Evolutionary conservation across 2,329 filamentous ascomycete genomes (phyloP), one percentile per base, ranked within the genome.

Genomic region (Lecanicillium sp.): DNA sequence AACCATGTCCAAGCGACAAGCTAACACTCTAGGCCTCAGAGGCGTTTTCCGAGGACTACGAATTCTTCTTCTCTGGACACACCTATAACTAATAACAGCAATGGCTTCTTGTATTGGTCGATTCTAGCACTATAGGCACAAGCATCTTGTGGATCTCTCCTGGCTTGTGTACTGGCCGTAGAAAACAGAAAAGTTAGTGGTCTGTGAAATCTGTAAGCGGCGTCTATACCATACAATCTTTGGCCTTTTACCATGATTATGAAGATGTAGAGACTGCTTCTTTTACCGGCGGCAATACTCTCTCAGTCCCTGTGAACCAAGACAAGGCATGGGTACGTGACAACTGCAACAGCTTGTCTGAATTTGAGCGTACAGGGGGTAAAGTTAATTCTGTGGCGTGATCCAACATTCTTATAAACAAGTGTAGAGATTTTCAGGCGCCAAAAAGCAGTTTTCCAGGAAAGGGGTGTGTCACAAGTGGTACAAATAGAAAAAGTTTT

Each of bases 401-500:
- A 13, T 33, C 45, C n/a, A 11, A 14, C 13, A n/a, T 25, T 4
- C 41, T 47, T 16, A n/a, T 45, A 5, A 41, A 47, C 20, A 18
- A 15, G 5, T 40, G 38, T 14, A 43, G 45, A 11, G 16, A 3
- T 47, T 41, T n/a, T 34, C 40, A n/a, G 37, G 22, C 9, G 37
- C 33, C 11, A 38, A 41, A 16, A 41, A 36, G 7, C 45, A 45
- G 43, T 3, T 72, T 70, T 37, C 51, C 55, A 4, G 53, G 65
- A 27, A 66, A 64, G 43, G 53, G 55, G n/a, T 7, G 49, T 55
- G 7, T 52, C 56, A 22, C 57, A 67, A 35, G 55, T 72, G 28
- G 52, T 70, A 25, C 71, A 68, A 39, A 55, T 72, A n/a, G 33
- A 71, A 68, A 46, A 55, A 55, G 12, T 65, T 68, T 20, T 45